These are phyloP conservation scores for Suhomyces kunorum DNA, from an alignment of 1,139 yeast genomes.

Conservation along the genomic window DNA sequence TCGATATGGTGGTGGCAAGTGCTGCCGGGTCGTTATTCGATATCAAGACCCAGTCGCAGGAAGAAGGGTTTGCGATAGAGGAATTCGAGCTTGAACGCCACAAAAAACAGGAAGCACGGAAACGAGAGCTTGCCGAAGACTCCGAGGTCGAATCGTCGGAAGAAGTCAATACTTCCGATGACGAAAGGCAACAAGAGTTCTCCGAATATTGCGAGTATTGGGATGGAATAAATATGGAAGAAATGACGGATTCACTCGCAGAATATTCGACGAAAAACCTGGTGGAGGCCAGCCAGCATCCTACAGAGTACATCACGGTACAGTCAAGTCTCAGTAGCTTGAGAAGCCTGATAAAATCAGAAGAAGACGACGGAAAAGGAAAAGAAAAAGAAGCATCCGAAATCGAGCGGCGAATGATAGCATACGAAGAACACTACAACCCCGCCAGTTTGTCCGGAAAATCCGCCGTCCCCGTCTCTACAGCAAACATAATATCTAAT, in stretches of 20 bases:
- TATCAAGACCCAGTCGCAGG: conserved; percentile 34
- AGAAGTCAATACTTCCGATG: conserved; percentile 5
- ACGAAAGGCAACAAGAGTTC: conserved; percentile 6
- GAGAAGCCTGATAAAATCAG: neutral
- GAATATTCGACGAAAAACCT: neutral
- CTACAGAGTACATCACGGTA: conserved; percentile 3
- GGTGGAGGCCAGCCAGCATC: conserved; percentile 3
- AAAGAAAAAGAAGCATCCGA: neutral
- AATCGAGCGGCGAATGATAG: neutral
- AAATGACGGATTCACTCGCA: conserved; percentile 6
- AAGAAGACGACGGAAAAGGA: neutral
- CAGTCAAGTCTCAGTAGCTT: conserved; percentile 4
- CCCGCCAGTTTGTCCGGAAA: neutral
- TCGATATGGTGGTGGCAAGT: conserved; percentile 52
- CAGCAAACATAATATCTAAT: conserved; percentile 13
- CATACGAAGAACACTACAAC: neutral
- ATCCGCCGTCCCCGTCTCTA: conserved; percentile 5
- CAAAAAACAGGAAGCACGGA: conserved; percentile 1
- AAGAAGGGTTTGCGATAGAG: conserved; percentile 31
- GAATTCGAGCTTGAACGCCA: conserved; percentile 5
- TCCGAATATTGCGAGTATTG: conserved; percentile 12
- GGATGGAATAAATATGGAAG: conserved; percentile 9
- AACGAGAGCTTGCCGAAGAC: neutral
- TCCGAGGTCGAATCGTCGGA: neutral
- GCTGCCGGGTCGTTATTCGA: conserved; percentile 51